Conservation (phyloP, 495 filamentous ascomycete genomes). For the Neurospora sp. region DNA sequence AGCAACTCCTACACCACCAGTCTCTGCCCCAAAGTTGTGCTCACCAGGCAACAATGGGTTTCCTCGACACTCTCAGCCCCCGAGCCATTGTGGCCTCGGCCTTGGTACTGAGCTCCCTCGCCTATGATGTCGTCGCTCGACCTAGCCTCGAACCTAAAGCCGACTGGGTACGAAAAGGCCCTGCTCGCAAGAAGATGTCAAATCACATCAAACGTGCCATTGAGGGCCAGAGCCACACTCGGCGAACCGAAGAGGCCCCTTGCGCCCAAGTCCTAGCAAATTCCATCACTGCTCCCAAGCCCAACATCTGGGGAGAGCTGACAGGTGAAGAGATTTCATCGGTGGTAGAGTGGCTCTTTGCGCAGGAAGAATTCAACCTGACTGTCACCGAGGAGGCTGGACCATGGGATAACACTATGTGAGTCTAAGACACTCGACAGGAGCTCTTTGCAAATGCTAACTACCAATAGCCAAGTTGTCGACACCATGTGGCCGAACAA, state of each 20-base stretch:
- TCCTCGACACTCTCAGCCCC: conserved; percentile 15
- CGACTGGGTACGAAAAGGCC: conserved; percentile 9
- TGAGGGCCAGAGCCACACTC: conserved; percentile 6
- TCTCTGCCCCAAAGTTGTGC: not conserved
- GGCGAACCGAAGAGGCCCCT: not conserved
- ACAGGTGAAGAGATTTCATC: conserved; percentile 21
- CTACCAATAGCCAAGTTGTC: conserved; percentile 18
- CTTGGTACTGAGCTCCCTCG: conserved; percentile 11
- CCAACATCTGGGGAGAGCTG: conserved; percentile 27
- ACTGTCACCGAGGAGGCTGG: conserved; percentile 21
- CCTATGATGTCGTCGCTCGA: conserved; percentile 12
- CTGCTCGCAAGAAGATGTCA: conserved; percentile 15
- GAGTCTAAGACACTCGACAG: not conserved
- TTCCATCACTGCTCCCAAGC: conserved; percentile 21
- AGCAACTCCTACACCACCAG: not conserved
- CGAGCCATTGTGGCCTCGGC: conserved; percentile 12
- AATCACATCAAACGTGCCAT: conserved; percentile 16
- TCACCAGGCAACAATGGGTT: conserved; percentile 7
- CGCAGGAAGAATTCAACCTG: conserved; percentile 26
- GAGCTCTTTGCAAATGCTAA: not conserved
- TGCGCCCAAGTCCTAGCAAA: conserved; percentile 14
- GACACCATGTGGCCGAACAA: conserved; percentile 46
- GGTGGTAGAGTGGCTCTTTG: conserved; percentile 27
- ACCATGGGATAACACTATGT: conserved; percentile 26
- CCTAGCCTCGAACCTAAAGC: conserved; percentile 12